phyloP scores from a whole-genome alignment of 352 stramenopile species.

The Pythium monospermum region DNA sequence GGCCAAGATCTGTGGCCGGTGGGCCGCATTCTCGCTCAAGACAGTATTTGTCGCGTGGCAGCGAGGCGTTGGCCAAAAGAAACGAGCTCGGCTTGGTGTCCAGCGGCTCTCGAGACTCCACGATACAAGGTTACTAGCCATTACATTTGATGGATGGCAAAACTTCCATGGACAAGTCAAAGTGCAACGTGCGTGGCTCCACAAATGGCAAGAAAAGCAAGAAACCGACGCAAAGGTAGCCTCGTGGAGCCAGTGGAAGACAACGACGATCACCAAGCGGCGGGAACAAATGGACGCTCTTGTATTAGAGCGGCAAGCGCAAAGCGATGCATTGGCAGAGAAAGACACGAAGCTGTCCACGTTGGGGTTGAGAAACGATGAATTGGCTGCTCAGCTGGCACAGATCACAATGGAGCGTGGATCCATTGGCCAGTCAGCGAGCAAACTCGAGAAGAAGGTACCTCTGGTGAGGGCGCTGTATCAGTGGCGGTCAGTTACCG shows the following conservation, averaged over 20 bases:
- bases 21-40: conserved; percentile 6
- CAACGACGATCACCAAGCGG: background rate
- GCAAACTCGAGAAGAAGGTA: too few relatives aligned
- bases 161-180: background rate
- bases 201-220: background rate
- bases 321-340: background rate
- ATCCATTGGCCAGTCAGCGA: too few relatives aligned
- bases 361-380: too few relatives aligned
- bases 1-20: conserved; percentile 28
- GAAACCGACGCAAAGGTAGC: background rate
- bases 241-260: conserved; percentile 8
- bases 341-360: background rate
- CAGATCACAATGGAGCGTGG: too few relatives aligned
- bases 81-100: background rate
- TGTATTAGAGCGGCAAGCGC: background rate
- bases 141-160: conserved; percentile 7
- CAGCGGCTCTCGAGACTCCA: conserved; percentile 4
- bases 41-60: conserved; percentile 7
- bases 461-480: too few relatives aligned
- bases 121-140: background rate
- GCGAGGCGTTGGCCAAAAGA: background rate
- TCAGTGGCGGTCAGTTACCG: too few relatives aligned
- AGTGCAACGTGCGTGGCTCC: conserved; percentile 4
- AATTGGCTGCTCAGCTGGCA: too few relatives aligned
- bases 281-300: background rate